Percentiles rank a stretch among this genome's conserved stretches.
phyloP scores from a whole-genome alignment of 179 eudicot genomes.

The Spergularia azorica region DNA sequence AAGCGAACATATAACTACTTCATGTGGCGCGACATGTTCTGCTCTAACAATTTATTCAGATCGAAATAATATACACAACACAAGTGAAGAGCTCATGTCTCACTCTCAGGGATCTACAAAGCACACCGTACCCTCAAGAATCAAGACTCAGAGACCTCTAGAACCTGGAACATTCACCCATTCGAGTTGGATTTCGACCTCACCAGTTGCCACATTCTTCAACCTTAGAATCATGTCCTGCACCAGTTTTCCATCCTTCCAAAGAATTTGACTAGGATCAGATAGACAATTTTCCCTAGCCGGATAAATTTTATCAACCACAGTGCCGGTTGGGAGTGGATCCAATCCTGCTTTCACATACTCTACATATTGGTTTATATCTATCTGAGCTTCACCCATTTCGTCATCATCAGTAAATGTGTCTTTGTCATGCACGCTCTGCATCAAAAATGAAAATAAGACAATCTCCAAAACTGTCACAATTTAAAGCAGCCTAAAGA shows the following conservation, averaged over 20 bases:
- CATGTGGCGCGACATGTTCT: too few relatives aligned
- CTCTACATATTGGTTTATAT: constrained; percentile 55
- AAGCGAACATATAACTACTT: too few relatives aligned
- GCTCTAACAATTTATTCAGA: too few relatives aligned
- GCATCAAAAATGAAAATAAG: constrained; percentile 2
- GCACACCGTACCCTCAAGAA: neutral
- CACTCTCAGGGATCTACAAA: neutral
- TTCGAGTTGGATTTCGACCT: constrained; percentile 58
- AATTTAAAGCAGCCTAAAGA: neutral
- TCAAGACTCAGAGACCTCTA: neutral
- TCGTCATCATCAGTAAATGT: constrained; percentile 61
- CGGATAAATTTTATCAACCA: constrained; percentile 54
- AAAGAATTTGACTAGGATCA: constrained; percentile 54
- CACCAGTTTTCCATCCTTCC: constrained; percentile 57
- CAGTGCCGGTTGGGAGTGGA: constrained; percentile 47
- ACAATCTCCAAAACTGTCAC: neutral
- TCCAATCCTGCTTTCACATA: constrained; percentile 42
- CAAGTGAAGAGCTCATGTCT: too few relatives aligned
- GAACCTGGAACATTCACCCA: constrained; percentile 38
- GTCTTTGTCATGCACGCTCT: constrained; percentile 70
- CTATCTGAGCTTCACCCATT: constrained; percentile 75
- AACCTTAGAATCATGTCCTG: constrained; percentile 68
- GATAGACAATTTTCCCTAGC: constrained; percentile 47
- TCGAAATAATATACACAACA: too few relatives aligned
- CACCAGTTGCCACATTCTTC: constrained; percentile 55